Conservation (phyloP, 2,329 filamentous ascomycete species). For the Mollisiaceae sp. region DNA sequence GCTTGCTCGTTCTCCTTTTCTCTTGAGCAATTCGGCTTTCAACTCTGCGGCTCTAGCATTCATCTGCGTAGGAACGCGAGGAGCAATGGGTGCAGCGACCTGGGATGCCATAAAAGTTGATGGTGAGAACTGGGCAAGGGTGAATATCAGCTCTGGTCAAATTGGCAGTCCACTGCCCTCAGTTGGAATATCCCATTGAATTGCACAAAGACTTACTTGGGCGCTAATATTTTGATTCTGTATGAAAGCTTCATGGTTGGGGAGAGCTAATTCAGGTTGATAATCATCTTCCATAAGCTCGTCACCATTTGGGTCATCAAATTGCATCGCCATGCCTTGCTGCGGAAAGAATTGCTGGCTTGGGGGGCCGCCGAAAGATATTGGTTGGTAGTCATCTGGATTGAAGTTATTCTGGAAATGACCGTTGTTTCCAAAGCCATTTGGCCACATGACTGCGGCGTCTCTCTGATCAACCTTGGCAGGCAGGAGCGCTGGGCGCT, state of each 20-base stretch:
- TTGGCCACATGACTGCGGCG: constrained; percentile 37
- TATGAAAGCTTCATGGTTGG: constrained; percentile 32
- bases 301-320: constrained; percentile 28
- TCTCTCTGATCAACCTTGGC: background rate
- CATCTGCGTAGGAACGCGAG: constrained; percentile 34
- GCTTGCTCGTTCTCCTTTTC: constrained; percentile 31
- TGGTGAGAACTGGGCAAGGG: constrained; percentile 33
- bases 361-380: constrained; percentile 24
- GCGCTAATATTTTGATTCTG: constrained; percentile 36
- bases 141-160: constrained; percentile 4
- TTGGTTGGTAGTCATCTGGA: constrained; percentile 32
- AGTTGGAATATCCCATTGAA: constrained; percentile 9
- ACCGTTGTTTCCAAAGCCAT: constrained; percentile 37
- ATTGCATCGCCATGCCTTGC: constrained; percentile 26
- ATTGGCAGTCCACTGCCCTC: constrained; percentile 6
- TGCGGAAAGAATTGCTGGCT: constrained; percentile 32
- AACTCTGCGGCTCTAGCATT: constrained; percentile 41
- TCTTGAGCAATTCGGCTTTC: constrained; percentile 40
- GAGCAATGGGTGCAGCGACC: constrained; percentile 19
- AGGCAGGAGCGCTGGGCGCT: background rate
- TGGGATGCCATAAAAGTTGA: constrained; percentile 24
- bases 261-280: constrained; percentile 32
- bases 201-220: constrained; percentile 32
- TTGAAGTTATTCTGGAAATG: constrained; percentile 34
- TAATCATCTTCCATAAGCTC: constrained; percentile 28